A percentile compares a stretch with the other conserved stretches of the same genome.
These are phyloP conservation scores for Thielaviopsis ethacetica DNA, from an alignment of 2,329 filamentous ascomycete species.

Conservation along the genomic window DNA sequence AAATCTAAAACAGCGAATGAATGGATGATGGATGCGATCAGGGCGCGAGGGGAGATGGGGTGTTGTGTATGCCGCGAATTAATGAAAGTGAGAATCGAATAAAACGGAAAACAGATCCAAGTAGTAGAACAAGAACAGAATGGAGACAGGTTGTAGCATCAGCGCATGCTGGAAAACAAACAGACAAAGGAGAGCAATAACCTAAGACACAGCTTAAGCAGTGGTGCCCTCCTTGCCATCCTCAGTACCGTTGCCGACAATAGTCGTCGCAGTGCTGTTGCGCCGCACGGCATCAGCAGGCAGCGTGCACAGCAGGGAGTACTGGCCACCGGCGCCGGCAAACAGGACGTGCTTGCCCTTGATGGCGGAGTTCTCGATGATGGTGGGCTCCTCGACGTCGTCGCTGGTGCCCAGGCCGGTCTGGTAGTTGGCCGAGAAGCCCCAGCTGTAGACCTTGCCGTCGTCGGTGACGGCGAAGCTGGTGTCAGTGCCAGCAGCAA, in stretches of 20 bases:
- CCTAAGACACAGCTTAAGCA: neutral
- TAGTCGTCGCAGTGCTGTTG: conserved; percentile 10
- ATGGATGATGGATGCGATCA: neutral
- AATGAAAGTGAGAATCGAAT: neutral
- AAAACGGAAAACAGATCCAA: neutral
- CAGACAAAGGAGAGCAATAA: neutral
- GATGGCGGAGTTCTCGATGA: conserved; percentile 60
- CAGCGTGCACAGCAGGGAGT: conserved; percentile 43
- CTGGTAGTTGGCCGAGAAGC: conserved; percentile 66
- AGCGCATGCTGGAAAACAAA: neutral
- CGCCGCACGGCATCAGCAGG: conserved; percentile 15
- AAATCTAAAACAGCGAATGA: neutral
- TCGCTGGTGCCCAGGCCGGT: conserved; percentile 58
- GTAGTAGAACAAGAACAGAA: no score
- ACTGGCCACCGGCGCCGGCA: conserved; percentile 83
- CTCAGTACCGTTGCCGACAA: conserved; percentile 17
- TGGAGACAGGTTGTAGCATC: no score
- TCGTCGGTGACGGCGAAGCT: conserved; percentile 54
- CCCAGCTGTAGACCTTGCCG: conserved; percentile 63
- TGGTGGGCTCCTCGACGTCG: conserved; percentile 45
- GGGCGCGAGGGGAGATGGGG: no score
- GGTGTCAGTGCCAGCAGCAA: conserved; percentile 55
- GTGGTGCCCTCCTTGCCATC: conserved; percentile 4
- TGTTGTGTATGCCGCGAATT: neutral
- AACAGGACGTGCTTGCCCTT: conserved; percentile 56